These are phyloP conservation scores for Aspergillus hortae DNA, from an alignment of 2,329 filamentous ascomycete genomes.

Conservation along the genomic window DNA sequence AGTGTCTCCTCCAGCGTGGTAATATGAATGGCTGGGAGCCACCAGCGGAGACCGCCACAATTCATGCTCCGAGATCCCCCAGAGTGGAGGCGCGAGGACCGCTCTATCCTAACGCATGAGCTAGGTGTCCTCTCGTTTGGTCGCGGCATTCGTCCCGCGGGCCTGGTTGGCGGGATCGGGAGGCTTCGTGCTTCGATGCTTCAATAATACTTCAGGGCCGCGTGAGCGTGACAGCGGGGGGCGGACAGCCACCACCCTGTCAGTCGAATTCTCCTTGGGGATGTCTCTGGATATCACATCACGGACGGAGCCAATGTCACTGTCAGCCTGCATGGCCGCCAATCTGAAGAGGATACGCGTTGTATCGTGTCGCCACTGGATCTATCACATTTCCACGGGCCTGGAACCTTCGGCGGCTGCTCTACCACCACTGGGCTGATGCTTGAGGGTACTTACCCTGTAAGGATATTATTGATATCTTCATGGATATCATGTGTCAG, in stretches of 20 bases:
- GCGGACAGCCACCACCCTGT: not conserved
- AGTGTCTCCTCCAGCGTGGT: too few species aligned
- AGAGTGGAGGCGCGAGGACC: too few species aligned
- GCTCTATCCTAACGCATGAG: not conserved
- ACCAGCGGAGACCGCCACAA: too few species aligned
- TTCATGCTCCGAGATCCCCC: too few species aligned
- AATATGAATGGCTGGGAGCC: too few species aligned
- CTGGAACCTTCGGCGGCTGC: constrained; percentile 12
- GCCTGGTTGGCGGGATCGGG: constrained; percentile 8
- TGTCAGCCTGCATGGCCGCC: not conserved
- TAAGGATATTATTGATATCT: not conserved
- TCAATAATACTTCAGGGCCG: not conserved
- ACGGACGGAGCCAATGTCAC: too few species aligned
- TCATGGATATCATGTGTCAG: not conserved
- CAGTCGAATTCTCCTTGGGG: too few species aligned
- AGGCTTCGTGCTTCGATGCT: constrained; percentile 2
- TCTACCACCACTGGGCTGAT: not conserved
- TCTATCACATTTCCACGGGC: constrained; percentile 16
- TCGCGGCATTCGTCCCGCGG: not conserved
- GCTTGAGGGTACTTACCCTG: not conserved
- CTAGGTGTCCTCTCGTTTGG: not conserved
- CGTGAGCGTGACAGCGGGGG: not conserved
- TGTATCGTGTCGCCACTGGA: constrained; percentile 11
- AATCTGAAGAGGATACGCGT: not conserved
- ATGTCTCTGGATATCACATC: not conserved